Base-by-base conservation (phyloP, 176 grass and related monocot genomes). In the Carex myosuroides region DNA sequence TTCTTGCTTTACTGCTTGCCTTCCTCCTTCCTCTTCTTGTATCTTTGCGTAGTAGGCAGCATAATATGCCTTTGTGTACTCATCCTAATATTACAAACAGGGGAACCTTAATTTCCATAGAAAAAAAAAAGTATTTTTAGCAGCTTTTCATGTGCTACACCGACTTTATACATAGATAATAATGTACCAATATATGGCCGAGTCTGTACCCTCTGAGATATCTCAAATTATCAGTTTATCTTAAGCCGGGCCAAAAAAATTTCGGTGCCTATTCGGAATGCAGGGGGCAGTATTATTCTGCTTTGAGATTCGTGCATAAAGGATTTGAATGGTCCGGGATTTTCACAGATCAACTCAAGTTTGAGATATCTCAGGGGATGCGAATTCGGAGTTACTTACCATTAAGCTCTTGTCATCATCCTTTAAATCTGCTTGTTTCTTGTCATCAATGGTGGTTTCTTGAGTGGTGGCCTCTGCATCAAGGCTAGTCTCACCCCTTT, bases 61-160 rank as follows among this genome's bases (percentile, higher is more conserved):
- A 59, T 93, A 95, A 84, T 93, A 99, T 50, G 91, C 92, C 81
- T 95, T 98, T 60, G 91, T 69, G 61, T 95, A 95, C 85, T 98
- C 96, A 80, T 98, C 89, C 96, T 98, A 83, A 35, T 89, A 56
- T 53, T 66, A 22, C 13, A 62, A 17, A 83, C 6, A 85, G 54
- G 8, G 11, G 46, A 60, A 81, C 10, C 8, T 42, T 26, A 72
- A 70, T 41, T 13, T 80, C 8, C 60, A 79, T 16, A 24, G 32
- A 17, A 68, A 9, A 29, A 29, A 6, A 39, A 39, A 39, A 6
- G 0, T 39, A 80, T 42, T 4, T 83, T 21, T 32, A 83, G 41
- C 35, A 63, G 63, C 13, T 55, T 63, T 66, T 68, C 62, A 52
- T 39, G 22, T 13, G 13, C 62, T 63, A 52, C 13, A 54, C 50